These are phyloP conservation scores for Myochromella boudieri DNA, from an alignment of 768 basidiomycete genomes.

Conservation along the genomic window DNA sequence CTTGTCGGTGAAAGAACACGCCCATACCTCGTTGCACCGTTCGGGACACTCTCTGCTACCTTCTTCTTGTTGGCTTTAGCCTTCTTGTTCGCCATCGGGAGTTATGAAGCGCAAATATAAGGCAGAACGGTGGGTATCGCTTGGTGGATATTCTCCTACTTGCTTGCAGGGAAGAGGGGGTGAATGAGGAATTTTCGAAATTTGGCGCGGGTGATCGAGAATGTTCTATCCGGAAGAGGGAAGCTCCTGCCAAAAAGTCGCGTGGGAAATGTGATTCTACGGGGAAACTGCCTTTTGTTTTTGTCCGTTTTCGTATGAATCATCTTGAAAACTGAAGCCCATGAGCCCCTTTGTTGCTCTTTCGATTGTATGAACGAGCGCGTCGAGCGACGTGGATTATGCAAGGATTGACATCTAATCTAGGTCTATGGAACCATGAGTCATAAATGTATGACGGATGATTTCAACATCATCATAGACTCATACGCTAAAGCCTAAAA, in stretches of 20 bases:
- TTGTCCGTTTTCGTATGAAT: too few species aligned
- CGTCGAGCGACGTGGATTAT: too few species aligned
- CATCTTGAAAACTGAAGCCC: too few species aligned
- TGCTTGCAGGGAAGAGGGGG: neutral
- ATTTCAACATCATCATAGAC: too few species aligned
- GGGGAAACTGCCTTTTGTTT: too few species aligned
- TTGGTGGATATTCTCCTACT: neutral
- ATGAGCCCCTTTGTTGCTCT: too few species aligned
- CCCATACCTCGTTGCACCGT: conserved; percentile 12
- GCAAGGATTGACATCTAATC: too few species aligned
- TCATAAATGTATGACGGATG: too few species aligned
- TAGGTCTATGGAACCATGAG: too few species aligned
- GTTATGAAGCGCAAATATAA: neutral
- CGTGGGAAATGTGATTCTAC: conserved; percentile 3
- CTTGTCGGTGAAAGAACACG: conserved; percentile 1
- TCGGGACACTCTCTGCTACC: conserved; percentile 10
- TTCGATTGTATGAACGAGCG: too few species aligned
- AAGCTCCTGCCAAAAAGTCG: neutral
- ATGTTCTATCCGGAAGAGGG: neutral
- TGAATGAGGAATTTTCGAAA: neutral
- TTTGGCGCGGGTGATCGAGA: neutral
- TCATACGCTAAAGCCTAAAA: too few species aligned
- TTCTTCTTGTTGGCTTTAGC: conserved; percentile 19
- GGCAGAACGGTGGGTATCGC: conserved; percentile 8
- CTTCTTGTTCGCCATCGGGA: conserved; percentile 21